phyloP scores from a whole-genome alignment of 495 filamentous ascomycete species.

The Cenococcum geophilum region DNA sequence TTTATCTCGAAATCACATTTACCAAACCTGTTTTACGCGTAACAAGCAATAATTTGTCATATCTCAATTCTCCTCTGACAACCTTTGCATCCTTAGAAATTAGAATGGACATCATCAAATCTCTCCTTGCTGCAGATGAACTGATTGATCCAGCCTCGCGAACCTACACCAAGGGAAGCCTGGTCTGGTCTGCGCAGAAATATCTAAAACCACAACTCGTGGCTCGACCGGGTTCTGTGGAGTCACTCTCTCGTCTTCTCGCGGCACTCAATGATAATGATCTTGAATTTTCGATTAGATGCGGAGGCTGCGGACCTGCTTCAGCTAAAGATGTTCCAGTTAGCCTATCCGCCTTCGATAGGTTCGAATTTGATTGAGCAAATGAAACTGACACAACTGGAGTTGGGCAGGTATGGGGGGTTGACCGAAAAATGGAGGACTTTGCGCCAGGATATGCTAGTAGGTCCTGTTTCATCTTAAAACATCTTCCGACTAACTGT shows the following conservation, averaged over 20 bases:
- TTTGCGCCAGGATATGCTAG: slow-evolving; percentile 30
- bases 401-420: slow-evolving; percentile 31
- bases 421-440: slow-evolving; percentile 29
- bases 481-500: not conserved
- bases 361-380: slow-evolving; percentile 28
- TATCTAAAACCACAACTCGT: slow-evolving; percentile 30
- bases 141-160: slow-evolving; percentile 17
- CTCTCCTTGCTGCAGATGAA: slow-evolving; percentile 18
- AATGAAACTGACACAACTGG: slow-evolving; percentile 28
- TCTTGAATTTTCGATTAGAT: slow-evolving; percentile 34
- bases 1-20: too few species aligned
- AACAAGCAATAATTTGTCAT: too few species aligned
- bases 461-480: not conserved
- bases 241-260: slow-evolving; percentile 28
- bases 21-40: too few species aligned
- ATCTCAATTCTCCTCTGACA: too few species aligned
- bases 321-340: slow-evolving; percentile 33
- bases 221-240: slow-evolving; percentile 25
- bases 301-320: slow-evolving; percentile 30
- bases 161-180: slow-evolving; percentile 14
- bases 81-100: not conserved
- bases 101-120: slow-evolving; percentile 15
- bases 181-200: slow-evolving; percentile 29
- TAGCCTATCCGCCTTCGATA: slow-evolving; percentile 32
- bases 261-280: slow-evolving; percentile 28